Percentiles rank a stretch among this genome's conserved stretches.
phyloP scores from a whole-genome alignment of 768 basidiomycete species.

The Russula virescens region DNA sequence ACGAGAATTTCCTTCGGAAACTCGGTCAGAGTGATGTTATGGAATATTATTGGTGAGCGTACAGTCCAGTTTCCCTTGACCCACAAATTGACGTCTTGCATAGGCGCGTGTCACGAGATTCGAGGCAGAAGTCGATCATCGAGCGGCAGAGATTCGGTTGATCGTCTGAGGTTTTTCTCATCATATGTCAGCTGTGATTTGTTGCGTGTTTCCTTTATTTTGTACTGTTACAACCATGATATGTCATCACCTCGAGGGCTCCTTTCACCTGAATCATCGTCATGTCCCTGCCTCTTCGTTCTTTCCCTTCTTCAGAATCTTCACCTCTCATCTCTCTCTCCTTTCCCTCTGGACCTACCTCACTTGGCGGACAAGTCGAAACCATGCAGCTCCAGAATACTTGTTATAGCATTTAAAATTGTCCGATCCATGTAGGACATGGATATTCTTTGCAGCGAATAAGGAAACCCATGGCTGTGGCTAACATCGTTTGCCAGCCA shows the following conservation, averaged over 20 bases:
- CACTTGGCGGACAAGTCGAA: too few relatives aligned
- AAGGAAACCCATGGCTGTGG: too few relatives aligned
- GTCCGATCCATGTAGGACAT: too few relatives aligned
- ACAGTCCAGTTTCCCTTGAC: not conserved
- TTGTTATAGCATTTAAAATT: too few relatives aligned
- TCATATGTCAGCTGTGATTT: not conserved
- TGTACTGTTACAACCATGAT: not conserved
- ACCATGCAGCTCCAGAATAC: too few relatives aligned
- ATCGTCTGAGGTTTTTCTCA: not conserved
- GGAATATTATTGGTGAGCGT: constrained; percentile 83
- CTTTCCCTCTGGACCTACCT: too few relatives aligned
- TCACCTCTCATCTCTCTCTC: too few relatives aligned
- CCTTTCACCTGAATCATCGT: too few relatives aligned
- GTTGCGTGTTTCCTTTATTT: not conserved
- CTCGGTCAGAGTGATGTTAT: constrained; percentile 89
- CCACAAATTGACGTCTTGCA: not conserved
- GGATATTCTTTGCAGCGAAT: too few relatives aligned
- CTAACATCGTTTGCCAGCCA: too few relatives aligned
- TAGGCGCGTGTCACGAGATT: constrained; percentile 76
- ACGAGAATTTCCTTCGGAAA: constrained; percentile 89
- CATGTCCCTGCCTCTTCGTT: too few relatives aligned
- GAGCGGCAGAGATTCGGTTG: constrained; percentile 30
- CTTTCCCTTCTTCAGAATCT: too few relatives aligned
- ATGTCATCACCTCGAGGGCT: not conserved
- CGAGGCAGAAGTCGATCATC: constrained; percentile 40